Percentiles rank a stretch among this genome's conserved stretches.
Evolutionary conservation across 2,329 filamentous ascomycete genomes (phyloP).

Genomic region (Arthrobotrys iridis): DNA sequence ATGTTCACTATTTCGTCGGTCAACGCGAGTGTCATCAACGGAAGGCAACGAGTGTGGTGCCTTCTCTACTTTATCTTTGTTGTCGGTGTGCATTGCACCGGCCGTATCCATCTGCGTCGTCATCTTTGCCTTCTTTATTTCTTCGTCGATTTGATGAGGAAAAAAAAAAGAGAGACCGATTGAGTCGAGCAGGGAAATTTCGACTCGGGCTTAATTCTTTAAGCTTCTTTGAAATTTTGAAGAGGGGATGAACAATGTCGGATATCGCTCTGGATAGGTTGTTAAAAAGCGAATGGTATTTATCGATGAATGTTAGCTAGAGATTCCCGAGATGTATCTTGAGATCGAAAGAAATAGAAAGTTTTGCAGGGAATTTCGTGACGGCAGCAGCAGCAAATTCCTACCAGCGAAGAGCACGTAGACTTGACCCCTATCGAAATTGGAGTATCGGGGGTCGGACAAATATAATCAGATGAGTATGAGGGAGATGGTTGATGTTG

Average conservation of each 20-base stretch:
- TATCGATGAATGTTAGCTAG: slow-evolving; percentile 31
- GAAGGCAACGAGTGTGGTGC: slow-evolving; percentile 60
- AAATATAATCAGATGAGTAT: background rate
- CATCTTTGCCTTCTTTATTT: slow-evolving; percentile 24
- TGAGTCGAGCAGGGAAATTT: background rate
- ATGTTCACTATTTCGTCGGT: slow-evolving; percentile 59
- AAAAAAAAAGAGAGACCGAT: background rate
- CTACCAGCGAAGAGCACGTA: slow-evolving; percentile 53
- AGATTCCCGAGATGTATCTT: slow-evolving; percentile 29
- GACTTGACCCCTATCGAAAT: slow-evolving; percentile 32
- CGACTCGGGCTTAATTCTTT: slow-evolving; percentile 1
- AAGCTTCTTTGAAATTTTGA: background rate
- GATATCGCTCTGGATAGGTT: slow-evolving; percentile 16
- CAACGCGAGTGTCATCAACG: slow-evolving; percentile 59
- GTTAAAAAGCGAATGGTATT: background rate
- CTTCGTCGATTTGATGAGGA: background rate
- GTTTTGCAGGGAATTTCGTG: slow-evolving; percentile 26
- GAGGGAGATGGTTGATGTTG: background rate
- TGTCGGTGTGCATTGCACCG: slow-evolving; percentile 42
- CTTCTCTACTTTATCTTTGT: slow-evolving; percentile 59
- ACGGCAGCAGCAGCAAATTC: slow-evolving; percentile 44
- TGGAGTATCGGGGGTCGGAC: background rate
- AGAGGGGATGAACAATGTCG: slow-evolving; percentile 19
- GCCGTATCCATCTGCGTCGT: slow-evolving; percentile 40
- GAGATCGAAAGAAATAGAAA: slow-evolving; percentile 7